A percentile compares a stretch with the other conserved stretches of the same genome.
Evolutionary conservation across 2,329 filamentous ascomycete species (phyloP).

Genomic region (Aspergillus sp.): DNA sequence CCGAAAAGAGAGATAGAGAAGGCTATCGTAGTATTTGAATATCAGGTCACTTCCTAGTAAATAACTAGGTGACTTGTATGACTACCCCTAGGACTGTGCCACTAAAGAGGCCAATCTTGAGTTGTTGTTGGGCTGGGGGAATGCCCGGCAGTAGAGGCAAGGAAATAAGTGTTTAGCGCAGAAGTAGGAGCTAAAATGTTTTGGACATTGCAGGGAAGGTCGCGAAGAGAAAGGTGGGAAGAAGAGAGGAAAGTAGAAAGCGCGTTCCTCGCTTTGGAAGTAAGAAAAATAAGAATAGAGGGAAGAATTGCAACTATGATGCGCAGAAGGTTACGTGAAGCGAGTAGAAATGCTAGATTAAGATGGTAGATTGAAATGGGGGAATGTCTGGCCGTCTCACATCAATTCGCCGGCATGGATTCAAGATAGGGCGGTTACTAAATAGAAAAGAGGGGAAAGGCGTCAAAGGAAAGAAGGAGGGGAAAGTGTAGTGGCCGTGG

Average conservation of each 20-base stretch:
- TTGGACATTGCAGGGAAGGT: neutral
- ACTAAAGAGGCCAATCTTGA: neutral
- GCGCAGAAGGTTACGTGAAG: neutral
- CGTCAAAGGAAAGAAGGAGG: constrained; percentile 15
- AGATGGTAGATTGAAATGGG: neutral
- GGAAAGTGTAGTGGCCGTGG: constrained; percentile 6
- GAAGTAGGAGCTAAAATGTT: neutral
- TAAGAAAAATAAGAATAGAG: neutral
- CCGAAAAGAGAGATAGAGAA: constrained; percentile 9
- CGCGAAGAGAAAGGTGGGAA: neutral
- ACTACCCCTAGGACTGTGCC: neutral
- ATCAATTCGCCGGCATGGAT: neutral
- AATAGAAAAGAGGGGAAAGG: constrained; percentile 8
- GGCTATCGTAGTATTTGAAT: constrained; percentile 5
- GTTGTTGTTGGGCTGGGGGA: neutral
- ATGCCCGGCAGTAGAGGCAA: neutral
- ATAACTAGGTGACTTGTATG: neutral
- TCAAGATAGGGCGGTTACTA: neutral
- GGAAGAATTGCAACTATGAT: neutral
- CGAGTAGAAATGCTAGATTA: neutral
- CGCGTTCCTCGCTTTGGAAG: neutral
- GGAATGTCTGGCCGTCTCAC: neutral
- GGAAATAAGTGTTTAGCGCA: neutral
- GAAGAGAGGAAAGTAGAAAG: neutral
- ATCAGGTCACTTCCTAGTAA: neutral